phyloP scores from a whole-genome alignment of 2,329 filamentous ascomycete species.

The Cladosporium sp. region DNA sequence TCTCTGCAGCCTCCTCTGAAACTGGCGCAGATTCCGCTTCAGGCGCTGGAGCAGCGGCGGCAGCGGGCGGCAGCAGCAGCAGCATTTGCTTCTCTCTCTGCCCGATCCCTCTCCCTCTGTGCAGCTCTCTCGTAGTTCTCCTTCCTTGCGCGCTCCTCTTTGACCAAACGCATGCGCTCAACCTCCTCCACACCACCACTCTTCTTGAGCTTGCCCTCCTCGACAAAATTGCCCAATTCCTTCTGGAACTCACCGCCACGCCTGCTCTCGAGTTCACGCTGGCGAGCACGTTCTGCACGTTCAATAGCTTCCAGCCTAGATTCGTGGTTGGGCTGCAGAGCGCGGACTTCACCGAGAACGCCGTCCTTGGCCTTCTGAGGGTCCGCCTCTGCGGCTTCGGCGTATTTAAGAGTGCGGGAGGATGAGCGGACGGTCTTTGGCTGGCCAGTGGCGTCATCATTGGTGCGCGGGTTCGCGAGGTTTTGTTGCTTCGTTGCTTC shows the following conservation, averaged over 20 bases:
- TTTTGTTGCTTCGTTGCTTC: conserved; percentile 97
- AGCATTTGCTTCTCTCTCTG: conserved; percentile 41
- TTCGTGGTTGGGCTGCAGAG: conserved; percentile 91
- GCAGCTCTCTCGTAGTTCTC: conserved; percentile 62
- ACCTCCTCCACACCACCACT: conserved; percentile 92
- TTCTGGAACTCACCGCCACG: conserved; percentile 73
- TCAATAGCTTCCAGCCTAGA: conserved; percentile 91
- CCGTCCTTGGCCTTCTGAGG: conserved; percentile 82
- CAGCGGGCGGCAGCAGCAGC: conserved; percentile 30
- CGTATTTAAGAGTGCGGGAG: conserved; percentile 27
- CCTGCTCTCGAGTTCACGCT: conserved; percentile 79
- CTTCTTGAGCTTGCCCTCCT: conserved; percentile 91
- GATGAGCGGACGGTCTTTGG: conserved; percentile 32
- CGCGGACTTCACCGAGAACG: conserved; percentile 86
- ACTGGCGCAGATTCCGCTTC: conserved; percentile 22
- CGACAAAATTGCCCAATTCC: conserved; percentile 79
- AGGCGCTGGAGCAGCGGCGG: conserved; percentile 16
- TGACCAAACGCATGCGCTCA: conserved; percentile 75
- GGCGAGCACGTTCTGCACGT: conserved; percentile 82
- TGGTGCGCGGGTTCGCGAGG: conserved; percentile 56
- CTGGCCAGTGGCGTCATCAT: conserved; percentile 14
- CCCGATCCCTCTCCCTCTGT: conserved; percentile 40
- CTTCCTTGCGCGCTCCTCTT: conserved; percentile 79
- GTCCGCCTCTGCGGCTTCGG: conserved; percentile 54
- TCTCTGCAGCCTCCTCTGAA: conserved; percentile 26